Evolutionary conservation across 2,329 filamentous ascomycete species (phyloP).

Genomic region (Trichoderma semiorbis): DNA sequence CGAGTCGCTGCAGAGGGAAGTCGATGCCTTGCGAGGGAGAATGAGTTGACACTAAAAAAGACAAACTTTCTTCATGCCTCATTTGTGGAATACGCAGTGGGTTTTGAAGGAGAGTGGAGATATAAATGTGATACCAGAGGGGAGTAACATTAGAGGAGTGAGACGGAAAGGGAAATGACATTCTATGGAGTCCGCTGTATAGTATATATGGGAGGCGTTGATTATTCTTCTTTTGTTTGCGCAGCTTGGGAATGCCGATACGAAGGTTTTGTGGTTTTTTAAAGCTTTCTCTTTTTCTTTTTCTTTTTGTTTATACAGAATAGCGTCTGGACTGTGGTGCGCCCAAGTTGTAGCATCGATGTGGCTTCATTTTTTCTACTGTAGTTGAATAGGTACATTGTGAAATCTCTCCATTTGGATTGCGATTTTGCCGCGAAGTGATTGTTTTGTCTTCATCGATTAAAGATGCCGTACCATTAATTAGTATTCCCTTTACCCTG

Average conservation of each 20-base stretch:
- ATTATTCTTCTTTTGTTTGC: not conserved
- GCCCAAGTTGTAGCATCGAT: not conserved
- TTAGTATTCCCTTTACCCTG: not conserved
- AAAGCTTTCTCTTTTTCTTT: not conserved
- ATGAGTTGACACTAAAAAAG: not conserved
- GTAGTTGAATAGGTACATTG: not conserved
- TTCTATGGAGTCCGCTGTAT: slow-evolving; percentile 2
- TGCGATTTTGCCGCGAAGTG: not conserved
- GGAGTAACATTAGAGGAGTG: not conserved
- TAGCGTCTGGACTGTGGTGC: not conserved
- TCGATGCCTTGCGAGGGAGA: slow-evolving; percentile 57
- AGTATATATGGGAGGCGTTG: slow-evolving; percentile 17
- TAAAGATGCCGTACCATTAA: not conserved
- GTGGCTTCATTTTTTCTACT: not conserved
- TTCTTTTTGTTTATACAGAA: not conserved
- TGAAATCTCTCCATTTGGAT: not conserved
- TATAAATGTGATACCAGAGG: slow-evolving; percentile 1
- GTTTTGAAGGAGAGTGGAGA: not conserved
- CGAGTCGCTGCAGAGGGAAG: slow-evolving; percentile 68
- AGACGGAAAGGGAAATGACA: not conserved
- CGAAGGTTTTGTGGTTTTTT: not conserved
- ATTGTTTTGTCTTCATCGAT: not conserved
- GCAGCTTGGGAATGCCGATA: not conserved
- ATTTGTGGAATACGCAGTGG: not conserved
- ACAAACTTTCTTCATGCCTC: not conserved